A percentile compares a stretch with the other conserved stretches of the same genome.
Evolutionary conservation across 2,329 filamentous ascomycete genomes (phyloP).

Genomic region (Penicillium oxalicum): DNA sequence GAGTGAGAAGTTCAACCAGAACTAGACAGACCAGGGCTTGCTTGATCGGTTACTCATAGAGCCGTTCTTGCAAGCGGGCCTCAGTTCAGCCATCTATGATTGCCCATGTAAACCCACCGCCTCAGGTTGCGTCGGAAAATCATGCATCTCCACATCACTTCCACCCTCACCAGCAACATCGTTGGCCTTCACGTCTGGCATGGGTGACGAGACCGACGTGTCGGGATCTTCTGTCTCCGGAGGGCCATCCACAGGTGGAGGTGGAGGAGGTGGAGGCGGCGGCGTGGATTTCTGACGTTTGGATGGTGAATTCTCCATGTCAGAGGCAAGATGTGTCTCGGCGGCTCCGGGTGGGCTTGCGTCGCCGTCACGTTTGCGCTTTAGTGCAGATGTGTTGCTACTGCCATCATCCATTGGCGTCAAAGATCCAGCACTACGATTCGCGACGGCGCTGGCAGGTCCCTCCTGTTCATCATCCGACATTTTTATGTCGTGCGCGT

Average conservation of each 20-base stretch:
- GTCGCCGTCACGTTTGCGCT: constrained; percentile 17
- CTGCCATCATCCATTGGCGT: constrained; percentile 44
- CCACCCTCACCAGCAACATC: constrained; percentile 5
- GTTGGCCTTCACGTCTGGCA: constrained; percentile 12
- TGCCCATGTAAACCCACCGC: too few species aligned
- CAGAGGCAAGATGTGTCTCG: constrained; percentile 10
- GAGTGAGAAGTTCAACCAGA: too few species aligned
- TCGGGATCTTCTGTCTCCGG: constrained; percentile 11
- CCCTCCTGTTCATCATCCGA: constrained; percentile 36
- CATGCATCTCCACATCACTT: too few species aligned
- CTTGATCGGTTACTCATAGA: too few species aligned
- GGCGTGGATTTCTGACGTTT: constrained; percentile 50
- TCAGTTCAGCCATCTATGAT: too few species aligned
- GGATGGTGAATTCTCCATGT: constrained; percentile 40
- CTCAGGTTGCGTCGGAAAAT: too few species aligned
- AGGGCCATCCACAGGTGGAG: constrained; percentile 20
- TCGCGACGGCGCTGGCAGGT: constrained; percentile 7
- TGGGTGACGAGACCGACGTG: constrained; percentile 3
- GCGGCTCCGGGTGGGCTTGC: neutral
- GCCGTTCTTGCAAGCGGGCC: too few species aligned
- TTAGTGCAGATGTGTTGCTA: constrained; percentile 5
- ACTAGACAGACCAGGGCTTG: too few species aligned
- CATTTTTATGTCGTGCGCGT: constrained; percentile 32
- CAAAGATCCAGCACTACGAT: constrained; percentile 30
- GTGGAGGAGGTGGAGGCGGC: constrained; percentile 33